Percentiles rank a stretch among this genome's conserved stretches.
Conservation (phyloP, 768 basidiomycete species). For the Collybia sp. region DNA sequence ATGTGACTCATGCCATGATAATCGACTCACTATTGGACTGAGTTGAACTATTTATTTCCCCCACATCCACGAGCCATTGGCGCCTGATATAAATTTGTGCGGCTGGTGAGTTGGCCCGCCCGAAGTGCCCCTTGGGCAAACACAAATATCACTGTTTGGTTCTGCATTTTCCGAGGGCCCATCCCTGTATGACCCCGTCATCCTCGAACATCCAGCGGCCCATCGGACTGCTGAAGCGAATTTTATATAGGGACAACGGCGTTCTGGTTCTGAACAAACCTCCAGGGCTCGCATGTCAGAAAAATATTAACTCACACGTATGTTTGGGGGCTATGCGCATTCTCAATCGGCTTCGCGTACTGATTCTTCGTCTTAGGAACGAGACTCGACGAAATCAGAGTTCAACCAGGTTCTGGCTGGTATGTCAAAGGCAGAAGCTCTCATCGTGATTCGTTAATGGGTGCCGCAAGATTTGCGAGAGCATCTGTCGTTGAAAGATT, state of each 20-base stretch:
- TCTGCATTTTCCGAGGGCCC: background rate
- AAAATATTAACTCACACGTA: conserved; percentile 10
- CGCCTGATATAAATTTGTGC: too few species aligned
- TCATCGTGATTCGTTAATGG: conserved; percentile 1
- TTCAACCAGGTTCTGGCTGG: conserved; percentile 3
- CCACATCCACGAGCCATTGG: too few species aligned
- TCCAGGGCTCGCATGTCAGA: conserved; percentile 51
- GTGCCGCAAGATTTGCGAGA: conserved; percentile 18
- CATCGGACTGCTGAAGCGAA: conserved; percentile 6
- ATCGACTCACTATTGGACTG: too few species aligned
- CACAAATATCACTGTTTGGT: background rate
- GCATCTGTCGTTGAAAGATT: conserved; percentile 21
- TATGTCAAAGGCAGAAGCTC: conserved; percentile 3
- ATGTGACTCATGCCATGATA: too few species aligned
- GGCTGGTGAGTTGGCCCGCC: too few species aligned
- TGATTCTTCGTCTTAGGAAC: conserved; percentile 1
- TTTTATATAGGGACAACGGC: conserved; percentile 50
- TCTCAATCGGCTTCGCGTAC: background rate
- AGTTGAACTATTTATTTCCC: too few species aligned
- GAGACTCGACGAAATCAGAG: conserved; percentile 6
- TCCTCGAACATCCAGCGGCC: background rate
- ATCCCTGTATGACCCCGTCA: background rate
- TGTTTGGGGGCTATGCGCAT: background rate
- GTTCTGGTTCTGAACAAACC: conserved; percentile 61
- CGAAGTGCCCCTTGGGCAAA: too few species aligned